phyloP scores from a whole-genome alignment of 768 basidiomycete genomes.

The Asterophora parasitica region DNA sequence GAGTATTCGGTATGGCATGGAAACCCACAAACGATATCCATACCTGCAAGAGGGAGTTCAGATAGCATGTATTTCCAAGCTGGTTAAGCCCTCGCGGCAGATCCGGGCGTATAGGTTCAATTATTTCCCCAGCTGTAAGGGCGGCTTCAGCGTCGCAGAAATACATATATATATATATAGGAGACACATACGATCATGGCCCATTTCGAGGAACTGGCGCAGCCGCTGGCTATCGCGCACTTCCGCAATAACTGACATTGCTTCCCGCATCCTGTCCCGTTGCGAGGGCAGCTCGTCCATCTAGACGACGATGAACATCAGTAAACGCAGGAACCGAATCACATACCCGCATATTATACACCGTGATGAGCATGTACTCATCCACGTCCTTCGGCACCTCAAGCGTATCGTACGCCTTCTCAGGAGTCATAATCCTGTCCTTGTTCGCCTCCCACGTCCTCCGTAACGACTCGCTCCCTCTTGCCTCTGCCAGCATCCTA shows the following conservation, averaged over 20 bases:
- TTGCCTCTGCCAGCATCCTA: conserved; percentile 59
- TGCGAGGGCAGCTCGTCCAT: conserved; percentile 68
- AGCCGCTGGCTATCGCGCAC: conserved; percentile 68
- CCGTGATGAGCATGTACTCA: conserved; percentile 71
- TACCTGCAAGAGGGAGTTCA: conserved; percentile 77
- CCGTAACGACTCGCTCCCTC: conserved; percentile 46
- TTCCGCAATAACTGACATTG: conserved; percentile 70
- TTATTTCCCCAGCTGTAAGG: conserved; percentile 61
- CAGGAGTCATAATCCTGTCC: conserved; percentile 57
- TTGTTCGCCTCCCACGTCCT: conserved; percentile 51
- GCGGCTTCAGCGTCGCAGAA: conserved; percentile 4
- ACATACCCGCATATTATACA: conserved; percentile 66
- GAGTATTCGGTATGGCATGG: conserved; percentile 1
- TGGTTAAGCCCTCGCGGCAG: conserved; percentile 86
- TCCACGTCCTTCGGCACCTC: conserved; percentile 69
- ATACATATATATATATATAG: background rate
- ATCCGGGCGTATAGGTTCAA: conserved; percentile 49
- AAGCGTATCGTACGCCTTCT: conserved; percentile 66
- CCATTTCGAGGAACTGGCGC: conserved; percentile 57
- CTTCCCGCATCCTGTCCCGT: conserved; percentile 66
- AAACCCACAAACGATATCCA: conserved; percentile 3
- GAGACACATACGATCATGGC: conserved; percentile 65
- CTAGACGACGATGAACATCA: conserved; percentile 31
- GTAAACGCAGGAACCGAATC: background rate
- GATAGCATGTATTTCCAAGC: conserved; percentile 83